Conservation (phyloP, 306 rosid species). For the Luffa aegyptiaca region DNA sequence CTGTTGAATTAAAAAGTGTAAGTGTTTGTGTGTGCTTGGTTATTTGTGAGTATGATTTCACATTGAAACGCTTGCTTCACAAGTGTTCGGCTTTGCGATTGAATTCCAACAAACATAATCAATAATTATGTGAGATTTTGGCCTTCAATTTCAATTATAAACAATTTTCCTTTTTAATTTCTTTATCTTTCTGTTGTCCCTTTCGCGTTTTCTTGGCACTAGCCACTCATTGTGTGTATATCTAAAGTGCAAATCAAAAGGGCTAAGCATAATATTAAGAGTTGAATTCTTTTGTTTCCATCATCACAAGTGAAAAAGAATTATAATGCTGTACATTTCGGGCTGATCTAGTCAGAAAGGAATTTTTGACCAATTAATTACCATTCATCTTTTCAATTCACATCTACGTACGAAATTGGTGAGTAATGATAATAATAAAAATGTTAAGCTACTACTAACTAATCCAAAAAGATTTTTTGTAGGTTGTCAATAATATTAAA, state of each 20-base stretch:
- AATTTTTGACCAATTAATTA: not conserved
- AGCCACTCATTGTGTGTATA: not conserved
- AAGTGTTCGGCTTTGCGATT: conserved; percentile 16
- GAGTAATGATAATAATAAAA: not conserved
- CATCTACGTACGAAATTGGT: not conserved
- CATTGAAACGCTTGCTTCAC: conserved; percentile 30
- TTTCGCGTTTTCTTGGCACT: not conserved
- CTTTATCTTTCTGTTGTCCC: not conserved
- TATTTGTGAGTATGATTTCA: conserved; percentile 5
- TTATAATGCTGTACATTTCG: not conserved
- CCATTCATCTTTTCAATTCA: not conserved
- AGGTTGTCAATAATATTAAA: not conserved
- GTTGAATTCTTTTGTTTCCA: not conserved
- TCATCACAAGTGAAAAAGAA: not conserved
- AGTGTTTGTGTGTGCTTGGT: not conserved
- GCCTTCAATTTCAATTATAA: not conserved
- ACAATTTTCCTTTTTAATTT: not conserved
- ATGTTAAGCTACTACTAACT: not conserved
- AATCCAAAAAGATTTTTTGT: not conserved
- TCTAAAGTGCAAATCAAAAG: not conserved
- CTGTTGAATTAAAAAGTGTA: conserved; percentile 11
- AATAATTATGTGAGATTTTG: not conserved
- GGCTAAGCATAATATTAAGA: not conserved
- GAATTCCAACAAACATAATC: conserved; percentile 10
- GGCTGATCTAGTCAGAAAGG: not conserved